Conservation (phyloP, 2,329 filamentous ascomycete species). For the Pseudogymnoascus sp. region DNA sequence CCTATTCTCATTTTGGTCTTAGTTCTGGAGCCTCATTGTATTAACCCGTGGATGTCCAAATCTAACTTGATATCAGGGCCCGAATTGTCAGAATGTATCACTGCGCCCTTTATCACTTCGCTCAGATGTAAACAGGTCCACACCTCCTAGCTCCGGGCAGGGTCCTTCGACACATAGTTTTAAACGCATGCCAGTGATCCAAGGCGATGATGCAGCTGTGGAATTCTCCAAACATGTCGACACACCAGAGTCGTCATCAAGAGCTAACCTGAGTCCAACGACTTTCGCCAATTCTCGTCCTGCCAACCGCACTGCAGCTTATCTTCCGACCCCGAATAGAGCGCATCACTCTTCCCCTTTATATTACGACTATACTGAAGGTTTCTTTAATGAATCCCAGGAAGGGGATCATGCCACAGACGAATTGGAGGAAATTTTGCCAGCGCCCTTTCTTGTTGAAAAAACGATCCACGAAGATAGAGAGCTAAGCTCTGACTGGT, state of each 20-base stretch:
- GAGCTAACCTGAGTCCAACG: background rate
- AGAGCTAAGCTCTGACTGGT: slow-evolving; percentile 18
- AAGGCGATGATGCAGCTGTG: background rate
- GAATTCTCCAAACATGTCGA: background rate
- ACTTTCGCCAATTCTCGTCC: background rate
- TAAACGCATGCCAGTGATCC: background rate
- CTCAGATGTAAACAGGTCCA: slow-evolving; percentile 24
- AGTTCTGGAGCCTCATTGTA: background rate
- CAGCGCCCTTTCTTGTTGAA: slow-evolving; percentile 23
- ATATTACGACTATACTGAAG: slow-evolving; percentile 30
- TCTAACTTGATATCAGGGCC: background rate
- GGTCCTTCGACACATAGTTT: background rate
- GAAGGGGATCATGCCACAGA: slow-evolving; percentile 5
- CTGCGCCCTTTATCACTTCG: slow-evolving; percentile 19
- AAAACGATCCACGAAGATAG: slow-evolving; percentile 25
- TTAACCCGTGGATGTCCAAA: background rate
- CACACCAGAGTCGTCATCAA: background rate
- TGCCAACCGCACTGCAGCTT: background rate
- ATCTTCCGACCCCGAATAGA: background rate
- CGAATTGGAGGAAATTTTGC: slow-evolving; percentile 16
- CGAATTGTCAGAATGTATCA: background rate
- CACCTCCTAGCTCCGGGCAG: slow-evolving; percentile 14
- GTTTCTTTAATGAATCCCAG: slow-evolving; percentile 23
- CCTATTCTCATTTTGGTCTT: background rate
- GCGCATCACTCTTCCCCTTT: slow-evolving; percentile 19